Evolutionary conservation across 805 yeast species (phyloP).

Genomic region (Candida maris): DNA sequence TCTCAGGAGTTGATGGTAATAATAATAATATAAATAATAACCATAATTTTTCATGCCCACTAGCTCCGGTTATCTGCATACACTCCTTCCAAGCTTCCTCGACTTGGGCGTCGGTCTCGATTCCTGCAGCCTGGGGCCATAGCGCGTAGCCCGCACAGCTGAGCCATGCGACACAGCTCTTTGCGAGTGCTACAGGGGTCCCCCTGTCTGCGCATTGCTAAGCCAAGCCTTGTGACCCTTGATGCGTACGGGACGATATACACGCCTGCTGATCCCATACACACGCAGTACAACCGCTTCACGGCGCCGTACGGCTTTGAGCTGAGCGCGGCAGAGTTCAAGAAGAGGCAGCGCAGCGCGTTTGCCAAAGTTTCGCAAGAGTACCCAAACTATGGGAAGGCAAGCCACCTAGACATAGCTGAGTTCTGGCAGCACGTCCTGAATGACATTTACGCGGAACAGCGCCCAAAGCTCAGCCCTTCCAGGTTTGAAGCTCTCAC

Average conservation of each 20-base stretch:
- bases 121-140: neutral
- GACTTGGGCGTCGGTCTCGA: too few relatives aligned
- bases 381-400: slow-evolving; percentile 65
- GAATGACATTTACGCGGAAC: slow-evolving; percentile 12
- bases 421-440: slow-evolving; percentile 60
- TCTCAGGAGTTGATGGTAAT: too few relatives aligned
- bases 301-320: slow-evolving; percentile 43
- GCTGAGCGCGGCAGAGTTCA: slow-evolving; percentile 23
- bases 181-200: too few relatives aligned
- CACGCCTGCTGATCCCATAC: slow-evolving; percentile 50
- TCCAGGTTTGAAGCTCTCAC: slow-evolving; percentile 37
- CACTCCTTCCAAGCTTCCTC: too few relatives aligned
- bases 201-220: neutral
- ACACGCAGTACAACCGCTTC: slow-evolving; percentile 49
- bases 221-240: slow-evolving; percentile 51
- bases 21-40: neutral
- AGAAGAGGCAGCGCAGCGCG: slow-evolving; percentile 27
- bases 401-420: slow-evolving; percentile 27
- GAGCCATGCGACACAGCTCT: neutral
- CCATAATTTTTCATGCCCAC: too few relatives aligned
- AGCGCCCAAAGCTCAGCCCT: slow-evolving; percentile 14
- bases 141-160: neutral
- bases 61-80: too few relatives aligned
- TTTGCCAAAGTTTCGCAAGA: slow-evolving; percentile 35
- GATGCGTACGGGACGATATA: slow-evolving; percentile 71